Conservation (phyloP, 306 rosid species). For the Cyamopsis tetragonoloba region DNA sequence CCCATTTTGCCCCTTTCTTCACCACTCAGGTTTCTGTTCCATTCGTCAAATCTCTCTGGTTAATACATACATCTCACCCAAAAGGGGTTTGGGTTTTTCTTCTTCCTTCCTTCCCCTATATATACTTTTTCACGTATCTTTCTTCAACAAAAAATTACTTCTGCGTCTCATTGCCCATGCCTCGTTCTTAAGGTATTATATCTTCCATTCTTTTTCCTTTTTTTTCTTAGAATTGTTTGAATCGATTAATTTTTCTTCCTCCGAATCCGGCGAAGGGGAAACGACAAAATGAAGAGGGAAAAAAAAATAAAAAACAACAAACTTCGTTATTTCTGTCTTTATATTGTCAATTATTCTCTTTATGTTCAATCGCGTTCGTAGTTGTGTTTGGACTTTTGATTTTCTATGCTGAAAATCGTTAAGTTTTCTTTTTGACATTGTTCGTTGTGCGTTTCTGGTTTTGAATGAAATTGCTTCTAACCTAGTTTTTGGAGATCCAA, state of each 20-base stretch:
- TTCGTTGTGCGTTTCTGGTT: constrained; percentile 20
- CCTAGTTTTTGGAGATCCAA: constrained; percentile 34
- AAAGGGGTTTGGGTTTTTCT: constrained; percentile 15
- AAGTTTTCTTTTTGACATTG: background rate
- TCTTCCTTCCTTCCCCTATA: background rate
- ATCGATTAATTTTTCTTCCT: constrained; percentile 5
- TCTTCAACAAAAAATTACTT: constrained; percentile 28
- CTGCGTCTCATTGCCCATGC: constrained; percentile 27
- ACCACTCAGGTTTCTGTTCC: constrained; percentile 32
- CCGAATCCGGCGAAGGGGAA: background rate
- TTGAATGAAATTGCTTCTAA: background rate
- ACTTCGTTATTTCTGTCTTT: background rate
- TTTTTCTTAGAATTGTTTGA: background rate
- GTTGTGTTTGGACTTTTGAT: background rate
- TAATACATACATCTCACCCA: constrained; percentile 30
- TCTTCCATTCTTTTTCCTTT: constrained; percentile 15
- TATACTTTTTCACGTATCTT: constrained; percentile 3
- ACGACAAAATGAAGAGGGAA: background rate
- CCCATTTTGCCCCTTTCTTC: constrained; percentile 38
- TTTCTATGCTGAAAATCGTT: background rate
- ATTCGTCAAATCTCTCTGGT: constrained; percentile 12
- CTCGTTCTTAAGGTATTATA: constrained; percentile 48
- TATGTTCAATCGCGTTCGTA: constrained; percentile 14
- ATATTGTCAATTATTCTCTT: background rate
- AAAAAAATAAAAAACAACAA: background rate